phyloP scores from a whole-genome alignment of 257 asterid genomes.

The Solanum appendiculatum region DNA sequence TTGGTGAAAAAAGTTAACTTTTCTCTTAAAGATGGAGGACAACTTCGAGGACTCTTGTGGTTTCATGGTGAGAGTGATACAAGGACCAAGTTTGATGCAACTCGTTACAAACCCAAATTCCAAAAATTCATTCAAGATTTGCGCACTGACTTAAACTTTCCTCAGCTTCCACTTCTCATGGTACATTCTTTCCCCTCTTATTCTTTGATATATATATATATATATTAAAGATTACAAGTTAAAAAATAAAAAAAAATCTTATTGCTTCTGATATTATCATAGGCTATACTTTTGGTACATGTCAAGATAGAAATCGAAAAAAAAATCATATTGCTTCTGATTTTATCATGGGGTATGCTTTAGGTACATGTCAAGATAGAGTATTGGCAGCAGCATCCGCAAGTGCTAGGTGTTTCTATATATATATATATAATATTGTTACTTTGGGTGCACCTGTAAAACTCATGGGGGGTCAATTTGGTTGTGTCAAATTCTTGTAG shows the following conservation, averaged over 20 bases:
- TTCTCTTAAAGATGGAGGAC: conserved; percentile 11
- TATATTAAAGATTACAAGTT: no score
- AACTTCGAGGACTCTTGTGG: conserved; percentile 18
- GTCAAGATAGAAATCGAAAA: no score
- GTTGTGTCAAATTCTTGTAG: not conserved
- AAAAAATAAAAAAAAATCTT: no score
- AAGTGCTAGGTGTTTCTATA: not conserved
- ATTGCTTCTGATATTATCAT: not conserved
- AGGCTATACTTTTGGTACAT: not conserved
- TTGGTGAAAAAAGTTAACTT: not conserved
- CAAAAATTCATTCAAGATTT: not conserved
- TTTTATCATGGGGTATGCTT: no score
- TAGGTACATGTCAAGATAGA: not conserved
- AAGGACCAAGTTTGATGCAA: not conserved
- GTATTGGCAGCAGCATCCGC: not conserved
- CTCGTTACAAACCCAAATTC: not conserved
- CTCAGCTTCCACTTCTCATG: not conserved
- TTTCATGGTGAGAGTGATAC: conserved; percentile 17
- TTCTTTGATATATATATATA: not conserved
- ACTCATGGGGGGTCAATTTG: not conserved
- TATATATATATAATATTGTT: not conserved
- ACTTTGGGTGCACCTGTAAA: not conserved
- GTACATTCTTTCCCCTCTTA: not conserved
- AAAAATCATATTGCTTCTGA: no score
- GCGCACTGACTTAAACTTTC: not conserved